Evolutionary conservation across 2,329 filamentous ascomycete species (phyloP).

Genomic region (Fusarium globosum): DNA sequence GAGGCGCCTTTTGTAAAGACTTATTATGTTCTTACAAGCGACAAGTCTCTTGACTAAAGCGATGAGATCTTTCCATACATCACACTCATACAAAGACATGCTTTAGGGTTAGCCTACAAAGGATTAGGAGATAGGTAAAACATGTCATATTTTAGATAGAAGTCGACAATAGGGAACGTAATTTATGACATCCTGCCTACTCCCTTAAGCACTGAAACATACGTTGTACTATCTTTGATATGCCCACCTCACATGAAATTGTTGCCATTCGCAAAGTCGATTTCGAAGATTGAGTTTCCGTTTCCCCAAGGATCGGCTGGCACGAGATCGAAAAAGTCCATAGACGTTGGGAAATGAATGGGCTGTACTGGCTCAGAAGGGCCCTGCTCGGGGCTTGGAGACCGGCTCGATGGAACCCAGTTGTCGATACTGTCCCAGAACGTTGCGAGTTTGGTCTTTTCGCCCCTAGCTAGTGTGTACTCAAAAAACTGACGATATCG

Average conservation of each 20-base stretch:
- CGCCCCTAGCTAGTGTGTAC: neutral
- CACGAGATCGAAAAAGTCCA: neutral
- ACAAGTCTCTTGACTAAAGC: neutral
- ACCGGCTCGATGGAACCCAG: neutral
- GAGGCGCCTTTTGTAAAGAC: neutral
- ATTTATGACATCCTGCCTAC: neutral
- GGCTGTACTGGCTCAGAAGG: neutral
- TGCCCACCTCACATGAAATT: neutral
- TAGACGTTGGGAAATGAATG: neutral
- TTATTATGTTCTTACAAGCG: neutral
- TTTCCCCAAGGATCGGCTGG: neutral
- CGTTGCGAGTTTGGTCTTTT: neutral
- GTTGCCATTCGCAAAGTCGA: neutral
- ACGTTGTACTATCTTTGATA: neutral
- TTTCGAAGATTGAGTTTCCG: neutral
- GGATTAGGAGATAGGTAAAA: neutral
- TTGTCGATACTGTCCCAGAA: neutral
- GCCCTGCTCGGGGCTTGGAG: neutral
- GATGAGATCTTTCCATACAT: accelerated
- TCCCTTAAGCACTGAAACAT: no score
- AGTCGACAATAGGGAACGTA: accelerated
- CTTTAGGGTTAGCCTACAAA: neutral
- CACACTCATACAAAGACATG: neutral
- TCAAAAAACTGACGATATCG: neutral
- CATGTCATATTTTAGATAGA: neutral